Evolutionary conservation across 345 rosid species (phyloP).

Genomic region (Eucalyptus marginata): DNA sequence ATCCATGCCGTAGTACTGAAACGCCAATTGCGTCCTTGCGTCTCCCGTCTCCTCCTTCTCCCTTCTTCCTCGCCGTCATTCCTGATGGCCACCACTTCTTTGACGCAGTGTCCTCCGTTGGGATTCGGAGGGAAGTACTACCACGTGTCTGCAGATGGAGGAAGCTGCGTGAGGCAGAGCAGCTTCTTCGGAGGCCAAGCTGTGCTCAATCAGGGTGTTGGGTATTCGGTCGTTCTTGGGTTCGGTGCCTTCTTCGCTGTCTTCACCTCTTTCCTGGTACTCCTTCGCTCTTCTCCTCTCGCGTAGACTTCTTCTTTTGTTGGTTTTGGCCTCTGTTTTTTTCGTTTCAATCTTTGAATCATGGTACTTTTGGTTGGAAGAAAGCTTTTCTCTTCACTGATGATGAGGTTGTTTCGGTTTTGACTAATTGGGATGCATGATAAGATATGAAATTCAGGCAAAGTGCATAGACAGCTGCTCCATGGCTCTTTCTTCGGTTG

Average conservation of each 20-base stretch:
- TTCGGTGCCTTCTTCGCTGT: conserved; percentile 89
- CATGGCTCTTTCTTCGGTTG: not conserved
- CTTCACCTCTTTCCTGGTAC: conserved; percentile 79
- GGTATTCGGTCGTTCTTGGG: conserved; percentile 78
- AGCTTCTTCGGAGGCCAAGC: conserved; percentile 66
- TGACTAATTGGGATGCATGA: not conserved
- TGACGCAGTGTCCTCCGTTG: conserved; percentile 54
- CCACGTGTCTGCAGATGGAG: conserved; percentile 12
- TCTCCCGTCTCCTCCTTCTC: not conserved
- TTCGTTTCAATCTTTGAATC: not conserved
- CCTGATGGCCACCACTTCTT: not conserved
- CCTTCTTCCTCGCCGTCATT: not conserved
- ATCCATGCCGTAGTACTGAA: not conserved
- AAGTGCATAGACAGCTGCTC: not conserved
- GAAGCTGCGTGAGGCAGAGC: conserved; percentile 44
- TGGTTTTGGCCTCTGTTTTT: not conserved
- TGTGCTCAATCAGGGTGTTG: conserved; percentile 68
- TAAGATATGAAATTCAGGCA: not conserved
- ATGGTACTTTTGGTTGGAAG: not conserved
- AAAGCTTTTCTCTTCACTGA: not conserved
- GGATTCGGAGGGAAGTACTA: conserved; percentile 66
- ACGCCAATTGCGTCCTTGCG: not conserved
- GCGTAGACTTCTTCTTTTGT: not conserved
- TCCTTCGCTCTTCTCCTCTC: not conserved
- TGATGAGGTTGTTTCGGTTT: not conserved